Conservation (phyloP, 2,329 filamentous ascomycete species). For the Thermothelomyces thermophilus region DNA sequence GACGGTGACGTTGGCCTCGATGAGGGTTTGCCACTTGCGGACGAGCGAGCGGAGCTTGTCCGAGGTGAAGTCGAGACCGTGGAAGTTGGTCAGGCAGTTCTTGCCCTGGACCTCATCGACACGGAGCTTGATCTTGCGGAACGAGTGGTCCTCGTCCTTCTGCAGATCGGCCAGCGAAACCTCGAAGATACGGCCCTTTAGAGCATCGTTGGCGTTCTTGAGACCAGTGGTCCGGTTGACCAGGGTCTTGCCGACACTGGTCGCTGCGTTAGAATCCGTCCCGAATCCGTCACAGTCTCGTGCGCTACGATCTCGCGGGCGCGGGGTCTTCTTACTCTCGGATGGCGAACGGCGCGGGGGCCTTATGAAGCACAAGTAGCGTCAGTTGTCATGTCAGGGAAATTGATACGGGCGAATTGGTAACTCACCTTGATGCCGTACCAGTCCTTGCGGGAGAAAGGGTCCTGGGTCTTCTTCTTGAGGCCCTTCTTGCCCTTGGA, state of each 20-base stretch:
- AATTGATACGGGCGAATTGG: neutral
- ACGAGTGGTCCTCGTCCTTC: slow-evolving; percentile 99
- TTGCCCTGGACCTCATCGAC: slow-evolving; percentile 99
- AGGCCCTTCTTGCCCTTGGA: slow-evolving; percentile 99
- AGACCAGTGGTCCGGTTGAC: slow-evolving; percentile 99
- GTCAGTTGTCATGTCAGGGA: slow-evolving; percentile 22
- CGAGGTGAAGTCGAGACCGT: slow-evolving; percentile 99
- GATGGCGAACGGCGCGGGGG: slow-evolving; percentile 89
- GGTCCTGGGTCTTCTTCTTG: slow-evolving; percentile 98
- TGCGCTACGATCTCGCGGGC: slow-evolving; percentile 10
- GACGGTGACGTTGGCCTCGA: slow-evolving; percentile 99
- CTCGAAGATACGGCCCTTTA: slow-evolving; percentile 98
- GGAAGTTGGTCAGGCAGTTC: slow-evolving; percentile 99
- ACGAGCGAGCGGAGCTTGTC: slow-evolving; percentile 99
- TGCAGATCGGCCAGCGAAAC: slow-evolving; percentile 98
- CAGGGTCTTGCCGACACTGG: slow-evolving; percentile 97
- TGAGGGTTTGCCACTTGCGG: slow-evolving; percentile 98
- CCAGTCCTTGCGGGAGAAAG: slow-evolving; percentile 99
- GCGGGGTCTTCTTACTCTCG: slow-evolving; percentile 70
- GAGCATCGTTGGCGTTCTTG: slow-evolving; percentile 98
- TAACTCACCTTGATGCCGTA: slow-evolving; percentile 85
- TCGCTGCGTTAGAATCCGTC: slow-evolving; percentile 23
- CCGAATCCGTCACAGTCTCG: slow-evolving; percentile 7
- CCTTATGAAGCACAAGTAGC: slow-evolving; percentile 42
- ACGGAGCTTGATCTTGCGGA: slow-evolving; percentile 99